Base-by-base conservation (phyloP, 2,329 filamentous ascomycete genomes). In the Fusarium circinatum region DNA sequence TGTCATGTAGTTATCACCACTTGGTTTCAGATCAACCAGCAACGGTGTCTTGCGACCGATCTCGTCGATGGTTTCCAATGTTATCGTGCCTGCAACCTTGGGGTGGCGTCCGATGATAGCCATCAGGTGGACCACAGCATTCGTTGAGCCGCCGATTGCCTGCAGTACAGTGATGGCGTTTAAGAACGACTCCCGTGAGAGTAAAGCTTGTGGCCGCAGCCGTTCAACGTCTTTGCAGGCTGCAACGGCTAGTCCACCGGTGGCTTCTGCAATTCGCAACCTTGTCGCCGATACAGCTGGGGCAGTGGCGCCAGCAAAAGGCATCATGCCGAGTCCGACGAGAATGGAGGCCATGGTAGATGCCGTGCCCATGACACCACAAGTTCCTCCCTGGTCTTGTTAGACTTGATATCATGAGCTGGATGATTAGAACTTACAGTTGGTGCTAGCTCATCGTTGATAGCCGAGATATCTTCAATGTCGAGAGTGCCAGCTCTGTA, bases 301-400 rank as follows among this genome's bases (percentile, higher is more conserved):
- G 0, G 93, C 94, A 1, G 93, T 93, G 2, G 93, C 94, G 1
- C 93, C 94, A 11, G 90, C 90, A 13, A 95, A 91, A 1, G 95
- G 87, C 66, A 93, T 92, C 74, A 97, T 86, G n/a, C 94, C 94
- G 76, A 97, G 91, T 1, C 90, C 94, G 70, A 94, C 94, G 28
- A 95, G 92, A 22, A 94, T 89, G 11, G 93, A 95, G 3, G 94
- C 93, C 93, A 97, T 96, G 5, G 94, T 97, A 78, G 94, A 96
- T 12, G 94, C 94, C 0, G 94, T 97, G 73, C 94, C 96, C 94
- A 97, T 97, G 24, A 95, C 94, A 52, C 94, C 94, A 73, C 94
- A 97, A 2, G 94, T 95, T 36, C 94, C 94, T 4, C 90, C 89
- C 85, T 57, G 45, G 0, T 0, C 13, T 2, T 18, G 30, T 68